A percentile compares a stretch with the other conserved stretches of the same genome.
These are phyloP conservation scores for Phytomonas francai DNA, from an alignment of 208 protist species.

Conservation along the genomic window DNA sequence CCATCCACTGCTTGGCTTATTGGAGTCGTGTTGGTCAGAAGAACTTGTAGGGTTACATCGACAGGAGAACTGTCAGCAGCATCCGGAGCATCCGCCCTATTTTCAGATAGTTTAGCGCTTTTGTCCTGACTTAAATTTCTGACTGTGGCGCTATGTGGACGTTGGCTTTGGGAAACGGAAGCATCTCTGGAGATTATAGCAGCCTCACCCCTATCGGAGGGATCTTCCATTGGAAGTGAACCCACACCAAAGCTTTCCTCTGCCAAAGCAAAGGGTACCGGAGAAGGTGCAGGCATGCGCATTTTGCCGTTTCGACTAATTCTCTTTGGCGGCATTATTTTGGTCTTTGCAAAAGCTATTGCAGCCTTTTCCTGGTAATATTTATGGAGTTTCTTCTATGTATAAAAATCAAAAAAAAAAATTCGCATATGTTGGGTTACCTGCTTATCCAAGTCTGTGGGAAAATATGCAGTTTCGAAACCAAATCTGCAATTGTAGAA, in stretches of 20 bases:
- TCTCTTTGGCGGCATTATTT: background rate
- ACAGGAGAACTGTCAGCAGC: constrained; percentile 25
- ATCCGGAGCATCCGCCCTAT: constrained; percentile 6
- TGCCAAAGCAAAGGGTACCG: background rate
- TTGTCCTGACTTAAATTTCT: background rate
- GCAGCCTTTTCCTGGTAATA: background rate
- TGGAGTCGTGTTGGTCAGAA: constrained; percentile 34
- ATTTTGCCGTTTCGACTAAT: background rate
- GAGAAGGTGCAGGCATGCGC: background rate
- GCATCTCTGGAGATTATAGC: background rate
- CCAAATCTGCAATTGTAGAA: background rate
- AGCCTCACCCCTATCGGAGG: background rate
- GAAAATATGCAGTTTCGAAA: background rate
- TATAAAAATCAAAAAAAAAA: background rate
- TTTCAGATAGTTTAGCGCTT: background rate
- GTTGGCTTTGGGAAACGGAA: background rate
- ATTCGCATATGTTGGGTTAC: too few relatives aligned
- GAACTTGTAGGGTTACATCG: constrained; percentile 32
- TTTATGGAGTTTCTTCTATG: background rate
- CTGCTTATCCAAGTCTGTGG: background rate
- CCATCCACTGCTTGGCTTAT: constrained; percentile 21
- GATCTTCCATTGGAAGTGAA: background rate
- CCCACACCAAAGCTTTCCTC: background rate
- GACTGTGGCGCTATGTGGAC: background rate
- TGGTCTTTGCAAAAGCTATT: background rate